phyloP scores from a whole-genome alignment of 2,329 filamentous ascomycete species.

The Chalara sp. region DNA sequence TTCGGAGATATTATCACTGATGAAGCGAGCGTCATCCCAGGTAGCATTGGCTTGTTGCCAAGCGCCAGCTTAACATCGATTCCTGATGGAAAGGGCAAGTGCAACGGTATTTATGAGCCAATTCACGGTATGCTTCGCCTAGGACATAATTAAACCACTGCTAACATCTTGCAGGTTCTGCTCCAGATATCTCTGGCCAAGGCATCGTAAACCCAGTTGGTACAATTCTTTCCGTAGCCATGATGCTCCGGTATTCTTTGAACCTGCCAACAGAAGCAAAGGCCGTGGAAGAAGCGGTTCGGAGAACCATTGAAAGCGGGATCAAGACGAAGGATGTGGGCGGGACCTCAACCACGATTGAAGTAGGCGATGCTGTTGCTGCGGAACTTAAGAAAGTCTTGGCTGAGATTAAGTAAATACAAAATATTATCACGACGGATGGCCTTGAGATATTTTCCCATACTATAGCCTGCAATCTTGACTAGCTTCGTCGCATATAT shows the following conservation, averaged over 20 bases:
- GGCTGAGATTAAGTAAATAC: slow-evolving; percentile 16
- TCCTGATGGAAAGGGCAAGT: slow-evolving; percentile 75
- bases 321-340: slow-evolving; percentile 80
- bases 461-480: too few relatives aligned
- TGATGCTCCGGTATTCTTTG: slow-evolving; percentile 94
- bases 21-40: slow-evolving; percentile 90
- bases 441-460: too few relatives aligned
- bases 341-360: slow-evolving; percentile 63
- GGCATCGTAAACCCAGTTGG: slow-evolving; percentile 90
- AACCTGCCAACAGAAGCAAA: slow-evolving; percentile 69
- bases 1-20: slow-evolving; percentile 96
- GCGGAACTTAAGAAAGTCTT: slow-evolving; percentile 67
- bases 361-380: slow-evolving; percentile 79
- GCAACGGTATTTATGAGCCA: slow-evolving; percentile 95
- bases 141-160: not conserved
- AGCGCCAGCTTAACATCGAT: slow-evolving; percentile 82
- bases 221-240: slow-evolving; percentile 84
- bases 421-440: too few relatives aligned
- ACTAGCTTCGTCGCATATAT: too few relatives aligned
- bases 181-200: slow-evolving; percentile 88
- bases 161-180: slow-evolving; percentile 54
- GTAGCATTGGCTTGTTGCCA: slow-evolving; percentile 80
- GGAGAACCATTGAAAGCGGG: slow-evolving; percentile 70
- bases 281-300: slow-evolving; percentile 75
- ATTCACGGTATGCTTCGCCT: slow-evolving; percentile 66